Evolutionary conservation across 2,329 filamentous ascomycete species (phyloP).

Genomic region (Fusarium zealandicum): DNA sequence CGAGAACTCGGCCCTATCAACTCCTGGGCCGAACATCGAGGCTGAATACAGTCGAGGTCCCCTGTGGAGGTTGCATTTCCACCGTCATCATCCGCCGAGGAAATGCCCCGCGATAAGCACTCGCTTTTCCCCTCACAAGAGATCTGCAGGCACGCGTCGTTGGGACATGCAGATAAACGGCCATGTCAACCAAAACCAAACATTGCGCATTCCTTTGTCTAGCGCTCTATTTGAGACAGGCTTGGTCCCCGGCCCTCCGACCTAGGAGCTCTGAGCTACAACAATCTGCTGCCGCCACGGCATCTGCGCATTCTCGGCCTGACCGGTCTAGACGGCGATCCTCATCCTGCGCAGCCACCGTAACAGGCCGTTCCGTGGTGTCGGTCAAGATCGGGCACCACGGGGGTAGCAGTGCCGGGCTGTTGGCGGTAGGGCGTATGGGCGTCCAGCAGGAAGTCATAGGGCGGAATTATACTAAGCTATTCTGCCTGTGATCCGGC

Average conservation of each 20-base stretch:
- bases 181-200: slow-evolving; percentile 18
- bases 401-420: slow-evolving; percentile 17
- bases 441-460: background rate
- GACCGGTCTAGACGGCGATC: slow-evolving; percentile 21
- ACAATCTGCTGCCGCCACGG: slow-evolving; percentile 6
- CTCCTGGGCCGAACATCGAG: slow-evolving; percentile 3
- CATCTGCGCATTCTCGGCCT: slow-evolving; percentile 1
- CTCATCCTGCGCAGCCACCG: slow-evolving; percentile 26
- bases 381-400: slow-evolving; percentile 11
- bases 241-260: background rate
- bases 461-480: background rate
- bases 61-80: slow-evolving; percentile 23
- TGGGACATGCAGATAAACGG: slow-evolving; percentile 1
- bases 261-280: slow-evolving; percentile 1
- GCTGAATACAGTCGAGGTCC: slow-evolving; percentile 6
- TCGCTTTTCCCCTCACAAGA: slow-evolving; percentile 22
- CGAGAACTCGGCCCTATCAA: slow-evolving; percentile 12
- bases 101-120: slow-evolving; percentile 30
- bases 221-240: slow-evolving; percentile 1
- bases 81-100: slow-evolving; percentile 19
- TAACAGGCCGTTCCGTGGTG: slow-evolving; percentile 9
- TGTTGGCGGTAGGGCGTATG: slow-evolving; percentile 24
- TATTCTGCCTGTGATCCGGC: background rate
- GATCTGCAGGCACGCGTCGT: slow-evolving; percentile 36
- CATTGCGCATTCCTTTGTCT: slow-evolving; percentile 4